Percentiles rank a stretch among this genome's conserved stretches.
These are phyloP conservation scores for Lodderomyces elongisporus DNA, from an alignment of 1,139 yeast species.

Conservation along the genomic window DNA sequence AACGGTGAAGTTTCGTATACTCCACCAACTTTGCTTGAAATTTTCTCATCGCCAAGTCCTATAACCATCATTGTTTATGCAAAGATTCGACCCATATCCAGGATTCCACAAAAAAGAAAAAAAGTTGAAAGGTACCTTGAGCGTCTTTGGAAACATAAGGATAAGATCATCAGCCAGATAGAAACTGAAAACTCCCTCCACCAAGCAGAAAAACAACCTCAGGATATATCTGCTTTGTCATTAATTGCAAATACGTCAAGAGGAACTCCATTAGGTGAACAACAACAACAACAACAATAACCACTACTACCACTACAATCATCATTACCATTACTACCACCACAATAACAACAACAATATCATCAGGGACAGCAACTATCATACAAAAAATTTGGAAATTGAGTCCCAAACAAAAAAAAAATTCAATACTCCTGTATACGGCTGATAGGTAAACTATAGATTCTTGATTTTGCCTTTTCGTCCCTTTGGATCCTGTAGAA, in stretches of 20 bases:
- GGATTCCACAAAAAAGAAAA: constrained; percentile 47
- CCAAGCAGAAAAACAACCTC: background rate
- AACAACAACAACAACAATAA: background rate
- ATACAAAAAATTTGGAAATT: too few relatives aligned
- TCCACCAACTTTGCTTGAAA: constrained; percentile 53
- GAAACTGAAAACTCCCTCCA: constrained; percentile 6
- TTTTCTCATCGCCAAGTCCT: constrained; percentile 42
- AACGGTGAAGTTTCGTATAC: constrained; percentile 11
- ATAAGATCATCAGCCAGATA: constrained; percentile 23
- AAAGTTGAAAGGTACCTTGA: constrained; percentile 71
- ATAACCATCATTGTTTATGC: constrained; percentile 47
- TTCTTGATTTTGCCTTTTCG: constrained; percentile 73
- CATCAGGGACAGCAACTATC: too few relatives aligned
- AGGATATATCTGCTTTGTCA: background rate
- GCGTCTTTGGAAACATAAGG: constrained; percentile 65
- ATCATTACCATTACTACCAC: background rate
- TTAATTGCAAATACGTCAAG: constrained; percentile 1
- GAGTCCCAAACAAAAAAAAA: background rate
- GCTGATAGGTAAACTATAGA: constrained; percentile 42
- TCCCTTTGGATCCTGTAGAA: constrained; percentile 80
- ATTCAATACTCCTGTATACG: constrained; percentile 30
- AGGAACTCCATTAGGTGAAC: background rate
- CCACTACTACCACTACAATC: too few relatives aligned
- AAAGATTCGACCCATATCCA: constrained; percentile 38
- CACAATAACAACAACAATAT: too few relatives aligned